A percentile compares a stretch with the other conserved stretches of the same genome.
Evolutionary conservation across 257 asterid species (phyloP).

Genomic region (Ilex aquifolium): DNA sequence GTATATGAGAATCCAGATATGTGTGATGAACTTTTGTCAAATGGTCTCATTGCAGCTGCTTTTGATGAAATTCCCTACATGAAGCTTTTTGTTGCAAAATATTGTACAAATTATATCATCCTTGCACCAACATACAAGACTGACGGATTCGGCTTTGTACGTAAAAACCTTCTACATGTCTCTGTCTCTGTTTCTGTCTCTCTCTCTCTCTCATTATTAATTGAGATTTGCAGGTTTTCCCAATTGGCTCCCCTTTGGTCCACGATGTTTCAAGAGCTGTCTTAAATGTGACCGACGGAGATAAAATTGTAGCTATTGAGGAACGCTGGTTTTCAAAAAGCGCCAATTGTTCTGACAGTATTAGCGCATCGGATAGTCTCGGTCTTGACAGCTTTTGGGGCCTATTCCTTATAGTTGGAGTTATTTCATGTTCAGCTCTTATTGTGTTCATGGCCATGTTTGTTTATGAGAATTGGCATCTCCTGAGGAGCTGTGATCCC

Average conservation of each 20-base stretch:
- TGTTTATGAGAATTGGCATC: not conserved
- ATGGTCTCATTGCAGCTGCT: constrained; percentile 51
- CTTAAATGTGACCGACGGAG: constrained; percentile 2
- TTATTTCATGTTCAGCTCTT: not conserved
- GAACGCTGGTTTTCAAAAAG: constrained; percentile 2
- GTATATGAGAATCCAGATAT: constrained; percentile 23
- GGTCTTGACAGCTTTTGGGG: not conserved
- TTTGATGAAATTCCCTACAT: constrained; percentile 54
- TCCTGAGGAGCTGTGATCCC: not conserved
- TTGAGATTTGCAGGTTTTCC: constrained; percentile 9
- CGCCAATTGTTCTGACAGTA: not conserved
- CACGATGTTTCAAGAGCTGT: constrained; percentile 14
- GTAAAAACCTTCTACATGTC: constrained; percentile 11
- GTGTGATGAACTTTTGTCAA: constrained; percentile 29
- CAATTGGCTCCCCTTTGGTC: constrained; percentile 15
- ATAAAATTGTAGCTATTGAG: constrained; percentile 2
- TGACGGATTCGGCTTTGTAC: constrained; percentile 54
- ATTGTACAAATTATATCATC: constrained; percentile 37
- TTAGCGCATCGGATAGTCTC: not conserved
- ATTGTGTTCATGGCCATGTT: not conserved
- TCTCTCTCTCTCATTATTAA: not conserved
- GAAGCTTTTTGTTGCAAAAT: constrained; percentile 36
- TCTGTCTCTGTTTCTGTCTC: constrained; percentile 3
- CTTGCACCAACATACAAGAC: constrained; percentile 42
- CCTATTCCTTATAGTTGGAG: not conserved